These are phyloP conservation scores for Aspergillus eucalypticola DNA, from an alignment of 2,329 filamentous ascomycete species.

Conservation along the genomic window DNA sequence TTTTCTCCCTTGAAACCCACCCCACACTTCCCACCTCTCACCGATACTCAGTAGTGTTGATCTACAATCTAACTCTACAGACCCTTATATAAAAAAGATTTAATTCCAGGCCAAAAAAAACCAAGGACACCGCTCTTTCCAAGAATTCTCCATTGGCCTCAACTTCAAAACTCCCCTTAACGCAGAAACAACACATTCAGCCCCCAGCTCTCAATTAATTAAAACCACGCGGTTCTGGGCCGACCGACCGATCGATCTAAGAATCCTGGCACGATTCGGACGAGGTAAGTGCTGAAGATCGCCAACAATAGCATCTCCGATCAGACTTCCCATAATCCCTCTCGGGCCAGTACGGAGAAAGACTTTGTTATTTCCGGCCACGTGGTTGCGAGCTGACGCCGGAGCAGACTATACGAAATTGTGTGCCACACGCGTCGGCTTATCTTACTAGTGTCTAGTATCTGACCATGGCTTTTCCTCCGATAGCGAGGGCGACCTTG, in stretches of 20 bases:
- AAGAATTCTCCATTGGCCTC: background rate
- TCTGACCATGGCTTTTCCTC: slow-evolving; percentile 38
- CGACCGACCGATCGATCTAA: background rate
- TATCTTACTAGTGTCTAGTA: background rate
- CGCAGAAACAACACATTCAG: background rate
- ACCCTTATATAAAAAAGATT: background rate
- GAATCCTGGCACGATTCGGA: background rate
- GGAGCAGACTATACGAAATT: background rate
- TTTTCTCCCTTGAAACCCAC: slow-evolving; percentile 16
- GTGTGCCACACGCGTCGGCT: background rate
- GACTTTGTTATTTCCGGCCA: background rate
- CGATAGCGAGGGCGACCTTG: slow-evolving; percentile 55
- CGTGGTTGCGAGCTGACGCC: background rate
- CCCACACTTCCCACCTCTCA: background rate
- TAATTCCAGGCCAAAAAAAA: background rate
- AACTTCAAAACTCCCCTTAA: background rate
- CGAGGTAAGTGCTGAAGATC: background rate
- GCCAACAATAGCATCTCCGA: background rate
- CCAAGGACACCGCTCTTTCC: background rate
- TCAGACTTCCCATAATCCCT: background rate
- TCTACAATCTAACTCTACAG: background rate
- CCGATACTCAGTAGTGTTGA: background rate
- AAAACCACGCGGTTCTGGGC: background rate
- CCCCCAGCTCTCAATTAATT: background rate
- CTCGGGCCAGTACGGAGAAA: background rate